These are phyloP conservation scores for Ampelomyces quisqualis DNA, from an alignment of 2,329 filamentous ascomycete species.

Conservation along the genomic window DNA sequence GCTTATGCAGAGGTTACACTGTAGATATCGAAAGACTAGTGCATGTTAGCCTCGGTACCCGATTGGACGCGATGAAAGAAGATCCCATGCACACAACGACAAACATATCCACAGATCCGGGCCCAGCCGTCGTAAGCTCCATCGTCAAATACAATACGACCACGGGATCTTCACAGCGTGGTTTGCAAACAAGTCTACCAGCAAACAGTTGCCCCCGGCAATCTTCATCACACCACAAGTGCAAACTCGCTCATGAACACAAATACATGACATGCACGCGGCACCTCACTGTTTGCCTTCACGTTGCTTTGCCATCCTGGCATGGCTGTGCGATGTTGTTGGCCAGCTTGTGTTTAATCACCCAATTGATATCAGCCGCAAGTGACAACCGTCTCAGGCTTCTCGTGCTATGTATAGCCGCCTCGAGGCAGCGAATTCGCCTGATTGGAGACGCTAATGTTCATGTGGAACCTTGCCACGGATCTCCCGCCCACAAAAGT, in stretches of 20 bases:
- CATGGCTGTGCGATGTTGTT: slow-evolving; percentile 3
- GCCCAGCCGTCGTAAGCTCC: no score
- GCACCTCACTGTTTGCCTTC: slow-evolving; percentile 1
- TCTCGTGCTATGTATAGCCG: slow-evolving; percentile 2
- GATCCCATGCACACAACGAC: no score
- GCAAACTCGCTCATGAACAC: no score
- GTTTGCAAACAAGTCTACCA: no score
- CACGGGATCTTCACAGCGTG: background rate
- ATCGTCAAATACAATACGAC: background rate
- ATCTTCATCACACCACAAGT: no score
- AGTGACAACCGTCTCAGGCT: background rate
- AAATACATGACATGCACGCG: no score
- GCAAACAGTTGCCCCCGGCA: no score
- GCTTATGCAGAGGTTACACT: no score
- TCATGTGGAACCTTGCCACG: no score
- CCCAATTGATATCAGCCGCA: slow-evolving; percentile 12
- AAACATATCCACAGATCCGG: no score
- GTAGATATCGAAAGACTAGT: no score
- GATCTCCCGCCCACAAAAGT: no score
- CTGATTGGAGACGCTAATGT: slow-evolving; percentile 2
- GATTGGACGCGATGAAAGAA: slow-evolving; percentile 1
- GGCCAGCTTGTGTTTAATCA: slow-evolving; percentile 16
- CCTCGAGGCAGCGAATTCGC: background rate
- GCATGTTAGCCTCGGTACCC: slow-evolving; percentile 1
- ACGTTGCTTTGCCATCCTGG: background rate